Evolutionary conservation across 805 yeast species (phyloP), one percentile per base, ranked within the genome.

Genomic region (Starmerella floricola): DNA sequence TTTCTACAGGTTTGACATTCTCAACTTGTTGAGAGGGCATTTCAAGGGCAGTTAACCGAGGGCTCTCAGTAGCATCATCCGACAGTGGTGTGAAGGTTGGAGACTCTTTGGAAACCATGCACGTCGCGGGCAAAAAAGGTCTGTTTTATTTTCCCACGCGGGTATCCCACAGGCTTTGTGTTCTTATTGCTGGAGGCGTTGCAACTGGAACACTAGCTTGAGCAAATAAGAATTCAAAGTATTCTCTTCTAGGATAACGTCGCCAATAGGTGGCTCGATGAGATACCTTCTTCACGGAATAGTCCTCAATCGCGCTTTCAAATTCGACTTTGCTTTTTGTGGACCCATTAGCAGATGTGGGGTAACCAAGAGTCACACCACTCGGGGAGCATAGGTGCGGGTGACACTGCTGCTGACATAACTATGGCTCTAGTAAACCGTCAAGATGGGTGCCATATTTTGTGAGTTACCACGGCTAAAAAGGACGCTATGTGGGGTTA

Each of bases 1-100:
- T 45, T 12, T 41, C 46, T 8, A 44, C 47, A 4, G 47, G 40
- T 41, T 42, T 41, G 10, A n/a, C n/a, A 3, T 16, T 8, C 3
- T 17, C 38, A 12, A 21, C 17, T 16, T 10, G 16, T 16, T 20
- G 16, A 12, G 27, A 10, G 5, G 28, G n/a, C 19, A 20, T 6
- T n/a, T 20, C 27, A 6, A 33, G 6, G 11, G 36, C 4, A 8
- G 10, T 15, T 8, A 8, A 6, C 8, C n/a, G 27, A 33, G 27
- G 27, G 10, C 17, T 8, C 5, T 8, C 15, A 4, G 8, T 13
- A 11, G 17, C 24, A 33, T 20, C 17, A 8, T 20, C 12, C 4
- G 12, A 8, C 10, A 21, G 26, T 4, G 19, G 28, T 20, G 36
- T 20, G 19, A 31, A 8, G 16, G 12, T 31, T 8, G 34, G 34